Evolutionary conservation across 208 protist genomes (phyloP).

Genomic region (Plasmodiophora brassicae): DNA sequence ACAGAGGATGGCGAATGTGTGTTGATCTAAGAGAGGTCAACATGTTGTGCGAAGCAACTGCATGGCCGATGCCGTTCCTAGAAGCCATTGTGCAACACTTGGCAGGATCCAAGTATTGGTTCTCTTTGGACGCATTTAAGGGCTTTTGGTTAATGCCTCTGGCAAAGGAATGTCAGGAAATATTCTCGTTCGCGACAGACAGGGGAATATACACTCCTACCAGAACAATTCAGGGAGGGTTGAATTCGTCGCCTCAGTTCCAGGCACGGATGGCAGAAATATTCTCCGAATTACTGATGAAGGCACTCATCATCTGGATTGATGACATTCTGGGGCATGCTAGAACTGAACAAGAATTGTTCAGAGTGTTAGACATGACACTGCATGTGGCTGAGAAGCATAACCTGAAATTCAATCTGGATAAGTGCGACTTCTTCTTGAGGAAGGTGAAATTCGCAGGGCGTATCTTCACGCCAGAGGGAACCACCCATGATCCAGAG

Average conservation of each 20-base stretch:
- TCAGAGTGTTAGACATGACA: no score
- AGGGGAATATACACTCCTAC: background rate
- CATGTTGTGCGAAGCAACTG: background rate
- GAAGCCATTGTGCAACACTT: slow-evolving; percentile 2
- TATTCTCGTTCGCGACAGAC: slow-evolving; percentile 25
- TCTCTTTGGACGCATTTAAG: slow-evolving; percentile 10
- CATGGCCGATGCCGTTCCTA: slow-evolving; percentile 22
- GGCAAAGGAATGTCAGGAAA: background rate
- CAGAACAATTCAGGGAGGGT: background rate
- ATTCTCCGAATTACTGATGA: no score
- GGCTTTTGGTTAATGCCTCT: slow-evolving; percentile 20
- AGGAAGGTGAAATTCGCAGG: no score
- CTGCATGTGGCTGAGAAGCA: no score
- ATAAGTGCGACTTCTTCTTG: no score
- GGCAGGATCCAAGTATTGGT: slow-evolving; percentile 8
- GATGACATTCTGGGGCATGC: no score
- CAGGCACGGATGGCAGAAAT: slow-evolving; percentile 10
- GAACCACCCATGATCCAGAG: no score
- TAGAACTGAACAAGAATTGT: no score
- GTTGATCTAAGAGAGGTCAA: background rate
- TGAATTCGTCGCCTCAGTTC: slow-evolving; percentile 16
- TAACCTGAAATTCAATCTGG: no score
- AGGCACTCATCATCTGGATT: no score
- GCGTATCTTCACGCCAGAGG: no score
- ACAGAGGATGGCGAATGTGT: background rate